phyloP scores from a whole-genome alignment of 1,284 basidiomycete genomes.

The Ceratobasidium sp. region DNA sequence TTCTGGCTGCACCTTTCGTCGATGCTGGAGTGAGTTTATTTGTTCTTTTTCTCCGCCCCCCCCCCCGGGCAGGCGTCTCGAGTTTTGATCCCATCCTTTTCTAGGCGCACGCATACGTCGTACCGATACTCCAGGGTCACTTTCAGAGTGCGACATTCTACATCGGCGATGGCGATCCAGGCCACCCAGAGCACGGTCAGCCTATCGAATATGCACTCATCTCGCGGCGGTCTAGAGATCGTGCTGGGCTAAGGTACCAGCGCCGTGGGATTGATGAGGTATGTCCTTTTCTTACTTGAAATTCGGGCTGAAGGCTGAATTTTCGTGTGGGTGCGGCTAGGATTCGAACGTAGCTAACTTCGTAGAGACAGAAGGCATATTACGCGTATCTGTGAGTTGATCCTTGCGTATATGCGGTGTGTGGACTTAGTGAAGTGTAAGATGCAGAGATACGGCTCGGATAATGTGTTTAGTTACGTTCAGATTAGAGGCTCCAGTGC shows the following conservation, averaged over 20 bases:
- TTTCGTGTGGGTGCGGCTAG: background rate
- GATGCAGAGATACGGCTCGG: slow-evolving; percentile 65
- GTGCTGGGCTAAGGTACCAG: slow-evolving; percentile 67
- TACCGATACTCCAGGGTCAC: slow-evolving; percentile 92
- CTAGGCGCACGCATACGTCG: slow-evolving; percentile 82
- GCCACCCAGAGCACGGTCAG: slow-evolving; percentile 40
- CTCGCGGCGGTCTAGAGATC: slow-evolving; percentile 63
- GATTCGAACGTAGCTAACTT: slow-evolving; percentile 67
- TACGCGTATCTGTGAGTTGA: slow-evolving; percentile 76
- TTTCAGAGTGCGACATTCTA: slow-evolving; percentile 78
- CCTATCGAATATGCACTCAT: slow-evolving; percentile 61
- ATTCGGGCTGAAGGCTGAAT: background rate
- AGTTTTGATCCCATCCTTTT: slow-evolving; percentile 21
- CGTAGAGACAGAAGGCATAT: slow-evolving; percentile 72
- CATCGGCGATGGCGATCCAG: slow-evolving; percentile 55
- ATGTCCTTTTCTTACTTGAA: background rate
- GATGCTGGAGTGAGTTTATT: slow-evolving; percentile 73
- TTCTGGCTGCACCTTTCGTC: slow-evolving; percentile 78
- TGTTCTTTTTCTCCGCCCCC: background rate
- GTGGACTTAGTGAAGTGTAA: background rate
- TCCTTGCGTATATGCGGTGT: slow-evolving; percentile 7
- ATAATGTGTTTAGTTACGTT: slow-evolving; percentile 87
- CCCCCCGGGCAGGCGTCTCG: background rate
- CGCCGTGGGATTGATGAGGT: slow-evolving; percentile 63
- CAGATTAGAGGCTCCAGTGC: slow-evolving; percentile 91